Evolutionary conservation across 2,329 filamentous ascomycete genomes (phyloP).

Genomic region (Ophiostoma sp.): DNA sequence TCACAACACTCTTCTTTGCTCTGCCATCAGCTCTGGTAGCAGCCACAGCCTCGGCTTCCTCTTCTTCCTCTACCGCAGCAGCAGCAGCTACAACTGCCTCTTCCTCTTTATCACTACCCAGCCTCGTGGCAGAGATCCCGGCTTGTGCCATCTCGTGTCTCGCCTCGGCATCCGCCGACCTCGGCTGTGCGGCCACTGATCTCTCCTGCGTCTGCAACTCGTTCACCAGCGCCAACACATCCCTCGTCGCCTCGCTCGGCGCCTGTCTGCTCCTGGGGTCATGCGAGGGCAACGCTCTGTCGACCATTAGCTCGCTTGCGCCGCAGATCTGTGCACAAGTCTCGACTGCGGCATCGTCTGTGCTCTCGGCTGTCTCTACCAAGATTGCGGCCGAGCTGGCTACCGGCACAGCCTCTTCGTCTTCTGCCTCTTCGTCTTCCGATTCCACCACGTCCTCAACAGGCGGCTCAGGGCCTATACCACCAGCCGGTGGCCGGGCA

Average conservation of each 20-base stretch:
- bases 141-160: constrained; percentile 30
- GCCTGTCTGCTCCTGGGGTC: constrained; percentile 26
- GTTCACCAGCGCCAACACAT: constrained; percentile 19
- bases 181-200: constrained; percentile 28
- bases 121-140: constrained; percentile 29
- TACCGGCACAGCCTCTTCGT: background rate
- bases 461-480: constrained; percentile 11
- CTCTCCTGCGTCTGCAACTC: constrained; percentile 28
- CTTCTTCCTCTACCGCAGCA: background rate
- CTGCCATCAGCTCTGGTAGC: background rate
- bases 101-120: constrained; percentile 23
- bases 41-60: background rate
- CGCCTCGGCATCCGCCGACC: constrained; percentile 21
- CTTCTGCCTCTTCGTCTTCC: background rate
- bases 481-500: constrained; percentile 18
- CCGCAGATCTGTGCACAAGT: constrained; percentile 24
- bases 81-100: background rate
- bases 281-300: constrained; percentile 15
- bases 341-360: constrained; percentile 17
- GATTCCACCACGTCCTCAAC: constrained; percentile 14
- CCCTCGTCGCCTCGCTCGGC: constrained; percentile 25
- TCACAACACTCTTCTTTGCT: background rate
- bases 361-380: constrained; percentile 21
- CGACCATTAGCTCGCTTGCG: constrained; percentile 20
- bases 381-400: constrained; percentile 22